Evolutionary conservation across 257 asterid genomes (phyloP).

Genomic region (Solanum phureja): DNA sequence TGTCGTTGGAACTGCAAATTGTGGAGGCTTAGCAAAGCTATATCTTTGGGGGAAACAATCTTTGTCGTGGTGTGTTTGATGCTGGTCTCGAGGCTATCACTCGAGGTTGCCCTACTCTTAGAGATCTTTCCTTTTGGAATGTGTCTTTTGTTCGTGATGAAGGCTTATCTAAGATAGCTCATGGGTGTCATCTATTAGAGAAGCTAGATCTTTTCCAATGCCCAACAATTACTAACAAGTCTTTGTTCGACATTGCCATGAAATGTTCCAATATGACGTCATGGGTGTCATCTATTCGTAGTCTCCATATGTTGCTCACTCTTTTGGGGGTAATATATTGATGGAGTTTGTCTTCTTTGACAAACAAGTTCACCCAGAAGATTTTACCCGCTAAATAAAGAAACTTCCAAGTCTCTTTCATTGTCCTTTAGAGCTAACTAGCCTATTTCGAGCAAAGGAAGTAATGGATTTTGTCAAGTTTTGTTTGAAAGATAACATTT

Average conservation of each 20-base stretch:
- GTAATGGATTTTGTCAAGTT: too few relatives aligned
- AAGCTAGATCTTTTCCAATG: slow-evolving; percentile 75
- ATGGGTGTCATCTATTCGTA: too few relatives aligned
- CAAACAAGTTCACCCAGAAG: too few relatives aligned
- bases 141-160: slow-evolving; percentile 54
- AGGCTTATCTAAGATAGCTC: slow-evolving; percentile 31
- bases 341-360: too few relatives aligned
- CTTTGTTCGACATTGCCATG: slow-evolving; percentile 13
- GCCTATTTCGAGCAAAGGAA: too few relatives aligned
- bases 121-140: slow-evolving; percentile 65
- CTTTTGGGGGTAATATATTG: too few relatives aligned
- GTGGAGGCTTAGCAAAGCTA: slow-evolving; percentile 86
- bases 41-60: slow-evolving; percentile 56
- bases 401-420: too few relatives aligned
- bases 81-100: slow-evolving; percentile 65
- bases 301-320: too few relatives aligned
- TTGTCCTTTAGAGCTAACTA: too few relatives aligned
- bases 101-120: slow-evolving; percentile 62
- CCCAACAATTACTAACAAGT: slow-evolving; percentile 61
- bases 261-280: too few relatives aligned
- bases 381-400: too few relatives aligned
- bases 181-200: slow-evolving; percentile 40
- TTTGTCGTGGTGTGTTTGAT: slow-evolving; percentile 45
- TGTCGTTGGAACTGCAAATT: slow-evolving; percentile 52
- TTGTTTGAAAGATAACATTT: too few relatives aligned